Percentiles rank a stretch among this genome's conserved stretches.
Evolutionary conservation across 805 yeast species (phyloP).

Genomic region (Barnettozyma salicaria): DNA sequence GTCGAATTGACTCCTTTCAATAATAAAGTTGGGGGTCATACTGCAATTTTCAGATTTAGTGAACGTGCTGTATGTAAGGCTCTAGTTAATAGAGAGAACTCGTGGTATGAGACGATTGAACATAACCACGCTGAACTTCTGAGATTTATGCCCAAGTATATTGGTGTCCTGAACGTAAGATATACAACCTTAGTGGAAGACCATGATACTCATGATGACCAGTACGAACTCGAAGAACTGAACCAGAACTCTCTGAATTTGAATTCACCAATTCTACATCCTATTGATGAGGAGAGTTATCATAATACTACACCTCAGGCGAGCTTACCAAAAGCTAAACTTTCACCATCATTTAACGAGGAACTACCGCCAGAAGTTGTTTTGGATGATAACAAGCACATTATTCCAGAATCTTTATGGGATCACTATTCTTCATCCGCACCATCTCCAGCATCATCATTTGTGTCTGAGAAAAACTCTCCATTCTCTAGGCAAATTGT

Average conservation of each 20-base stretch:
- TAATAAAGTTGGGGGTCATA: conserved; percentile 97
- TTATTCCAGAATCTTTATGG: conserved; percentile 78
- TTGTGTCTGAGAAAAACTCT: conserved; percentile 25
- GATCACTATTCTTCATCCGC: conserved; percentile 46
- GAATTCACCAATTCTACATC: conserved; percentile 14
- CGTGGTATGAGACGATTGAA: conserved; percentile 89
- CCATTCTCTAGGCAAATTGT: conserved; percentile 1
- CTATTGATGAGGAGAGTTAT: conserved; percentile 14
- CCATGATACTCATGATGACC: conserved; percentile 13
- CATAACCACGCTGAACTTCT: conserved; percentile 66
- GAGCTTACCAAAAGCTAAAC: conserved; percentile 12
- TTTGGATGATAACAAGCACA: conserved; percentile 85
- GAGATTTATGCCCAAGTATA: conserved; percentile 86
- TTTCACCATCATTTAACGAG: conserved; percentile 22
- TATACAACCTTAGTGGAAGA: conserved; percentile 37
- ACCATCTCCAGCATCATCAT: conserved; percentile 36
- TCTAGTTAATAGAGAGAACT: conserved; percentile 80
- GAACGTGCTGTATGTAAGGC: conserved; percentile 92
- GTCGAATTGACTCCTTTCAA: conserved; percentile 88
- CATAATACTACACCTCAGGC: not conserved
- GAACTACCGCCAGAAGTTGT: conserved; percentile 71
- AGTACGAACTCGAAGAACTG: not conserved
- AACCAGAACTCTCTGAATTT: conserved; percentile 10
- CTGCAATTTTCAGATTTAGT: conserved; percentile 90
- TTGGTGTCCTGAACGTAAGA: conserved; percentile 90